A percentile compares a stretch with the other conserved stretches of the same genome.
These are phyloP conservation scores for Lodderomyces oxycetoniae DNA, from an alignment of 1,139 yeast species.

Conservation along the genomic window DNA sequence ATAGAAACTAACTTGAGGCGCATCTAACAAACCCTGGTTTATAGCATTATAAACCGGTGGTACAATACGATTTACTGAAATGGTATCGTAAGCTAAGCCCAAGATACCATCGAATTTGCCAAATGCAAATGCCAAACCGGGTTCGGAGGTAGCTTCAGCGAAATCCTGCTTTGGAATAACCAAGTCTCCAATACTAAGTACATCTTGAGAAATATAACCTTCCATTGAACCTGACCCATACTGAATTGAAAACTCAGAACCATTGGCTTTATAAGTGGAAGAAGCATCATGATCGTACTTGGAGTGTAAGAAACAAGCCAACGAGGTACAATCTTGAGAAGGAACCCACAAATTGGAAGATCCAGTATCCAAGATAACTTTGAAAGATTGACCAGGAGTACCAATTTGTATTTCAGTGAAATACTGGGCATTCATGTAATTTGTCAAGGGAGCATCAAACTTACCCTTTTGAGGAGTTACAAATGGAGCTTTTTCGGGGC, in stretches of 20 bases:
- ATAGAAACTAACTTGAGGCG: conserved; percentile 82
- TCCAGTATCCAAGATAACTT: conserved; percentile 91
- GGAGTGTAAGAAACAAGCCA: conserved; percentile 90
- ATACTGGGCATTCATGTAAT: conserved; percentile 93
- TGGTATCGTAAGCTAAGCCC: conserved; percentile 89
- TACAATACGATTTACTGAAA: conserved; percentile 79
- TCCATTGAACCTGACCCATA: conserved; percentile 92
- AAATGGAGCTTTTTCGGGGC: conserved; percentile 44
- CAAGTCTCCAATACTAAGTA: conserved; percentile 76
- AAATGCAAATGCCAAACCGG: conserved; percentile 96
- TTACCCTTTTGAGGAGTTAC: conserved; percentile 20
- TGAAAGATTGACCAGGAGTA: conserved; percentile 88
- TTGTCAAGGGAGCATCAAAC: conserved; percentile 78
- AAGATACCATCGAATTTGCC: conserved; percentile 97
- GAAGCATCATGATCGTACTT: conserved; percentile 83
- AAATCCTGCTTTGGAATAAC: conserved; percentile 82
- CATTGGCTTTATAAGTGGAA: conserved; percentile 78
- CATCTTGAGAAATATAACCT: conserved; percentile 87
- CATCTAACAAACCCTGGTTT: conserved; percentile 72
- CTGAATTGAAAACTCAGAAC: conserved; percentile 74
- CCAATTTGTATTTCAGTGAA: conserved; percentile 86
- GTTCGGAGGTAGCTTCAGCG: conserved; percentile 96
- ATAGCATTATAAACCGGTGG: conserved; percentile 94
- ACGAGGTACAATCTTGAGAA: conserved; percentile 76
- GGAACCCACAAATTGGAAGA: conserved; percentile 98